A percentile compares a stretch with the other conserved stretches of the same genome.
Conservation (phyloP, 768 basidiomycete genomes). For the Pisolithus albus region DNA sequence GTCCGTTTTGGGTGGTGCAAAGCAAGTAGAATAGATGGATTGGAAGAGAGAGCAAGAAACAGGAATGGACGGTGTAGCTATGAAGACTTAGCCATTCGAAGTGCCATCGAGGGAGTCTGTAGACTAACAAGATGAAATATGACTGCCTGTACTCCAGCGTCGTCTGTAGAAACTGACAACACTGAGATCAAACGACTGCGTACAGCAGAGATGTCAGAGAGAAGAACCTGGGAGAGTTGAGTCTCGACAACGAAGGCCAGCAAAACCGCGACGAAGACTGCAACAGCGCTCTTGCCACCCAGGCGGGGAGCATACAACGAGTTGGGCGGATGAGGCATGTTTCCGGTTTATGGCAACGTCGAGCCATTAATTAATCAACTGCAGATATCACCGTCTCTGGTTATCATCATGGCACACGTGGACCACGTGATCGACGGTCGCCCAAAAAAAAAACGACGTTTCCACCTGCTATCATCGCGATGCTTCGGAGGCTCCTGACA, state of each 20-base stretch:
- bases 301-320: constrained; percentile 22
- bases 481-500: constrained; percentile 61
- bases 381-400: too few relatives aligned
- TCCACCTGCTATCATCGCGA: constrained; percentile 17
- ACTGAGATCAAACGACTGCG: constrained; percentile 1
- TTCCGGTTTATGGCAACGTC: not conserved
- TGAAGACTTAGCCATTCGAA: not conserved
- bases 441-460: too few relatives aligned
- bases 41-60: constrained; percentile 73
- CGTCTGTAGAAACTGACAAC: constrained; percentile 68
- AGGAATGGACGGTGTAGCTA: constrained; percentile 85
- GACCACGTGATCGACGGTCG: not conserved
- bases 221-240: constrained; percentile 64
- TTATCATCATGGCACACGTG: too few relatives aligned
- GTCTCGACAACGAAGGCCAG: constrained; percentile 73
- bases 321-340: constrained; percentile 3
- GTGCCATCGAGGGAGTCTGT: not conserved
- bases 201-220: not conserved
- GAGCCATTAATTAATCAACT: too few relatives aligned
- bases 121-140: constrained; percentile 76
- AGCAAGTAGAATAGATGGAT: constrained; percentile 68
- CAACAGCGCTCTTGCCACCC: constrained; percentile 42
- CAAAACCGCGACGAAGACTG: constrained; percentile 53
- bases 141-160: constrained; percentile 76
- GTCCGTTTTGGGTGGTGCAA: constrained; percentile 40